Conservation (phyloP, 1,284 basidiomycete species). For the Ceratobasidium sp. region DNA sequence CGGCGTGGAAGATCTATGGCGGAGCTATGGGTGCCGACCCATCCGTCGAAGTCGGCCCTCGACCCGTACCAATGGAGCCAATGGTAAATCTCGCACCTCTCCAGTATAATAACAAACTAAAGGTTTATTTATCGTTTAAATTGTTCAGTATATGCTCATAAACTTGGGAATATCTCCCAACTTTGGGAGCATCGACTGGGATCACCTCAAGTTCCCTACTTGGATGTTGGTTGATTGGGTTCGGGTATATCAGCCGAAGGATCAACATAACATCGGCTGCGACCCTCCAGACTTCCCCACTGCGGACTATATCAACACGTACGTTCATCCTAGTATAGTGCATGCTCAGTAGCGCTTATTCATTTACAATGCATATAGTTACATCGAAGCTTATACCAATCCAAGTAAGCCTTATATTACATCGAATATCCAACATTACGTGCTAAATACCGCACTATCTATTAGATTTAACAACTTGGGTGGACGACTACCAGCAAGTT, state of each 20-base stretch:
- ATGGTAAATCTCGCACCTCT: conserved; percentile 52
- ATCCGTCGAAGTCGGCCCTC: conserved; percentile 59
- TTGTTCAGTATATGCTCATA: conserved; percentile 56
- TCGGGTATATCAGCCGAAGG: conserved; percentile 59
- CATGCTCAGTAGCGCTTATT: neutral
- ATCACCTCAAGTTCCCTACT: conserved; percentile 55
- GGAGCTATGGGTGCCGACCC: conserved; percentile 61
- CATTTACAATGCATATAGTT: neutral
- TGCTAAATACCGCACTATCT: neutral
- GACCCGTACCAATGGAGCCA: conserved; percentile 63
- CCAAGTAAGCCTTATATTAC: neutral
- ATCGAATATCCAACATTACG: neutral
- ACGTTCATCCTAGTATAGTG: neutral
- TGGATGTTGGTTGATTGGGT: conserved; percentile 63
- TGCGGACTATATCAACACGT: conserved; percentile 54
- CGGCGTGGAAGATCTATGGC: conserved; percentile 63
- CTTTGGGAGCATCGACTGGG: conserved; percentile 58
- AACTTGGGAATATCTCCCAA: conserved; percentile 61
- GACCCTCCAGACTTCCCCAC: conserved; percentile 62
- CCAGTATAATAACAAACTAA: neutral
- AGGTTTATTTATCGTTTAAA: neutral
- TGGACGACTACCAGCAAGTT: neutral
- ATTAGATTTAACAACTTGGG: conserved; percentile 1
- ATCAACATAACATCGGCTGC: conserved; percentile 60
- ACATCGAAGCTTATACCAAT: conserved; percentile 1